Conservation (phyloP, 192 early-diverging fungal genomes). For the Linnemannia zychae region DNA sequence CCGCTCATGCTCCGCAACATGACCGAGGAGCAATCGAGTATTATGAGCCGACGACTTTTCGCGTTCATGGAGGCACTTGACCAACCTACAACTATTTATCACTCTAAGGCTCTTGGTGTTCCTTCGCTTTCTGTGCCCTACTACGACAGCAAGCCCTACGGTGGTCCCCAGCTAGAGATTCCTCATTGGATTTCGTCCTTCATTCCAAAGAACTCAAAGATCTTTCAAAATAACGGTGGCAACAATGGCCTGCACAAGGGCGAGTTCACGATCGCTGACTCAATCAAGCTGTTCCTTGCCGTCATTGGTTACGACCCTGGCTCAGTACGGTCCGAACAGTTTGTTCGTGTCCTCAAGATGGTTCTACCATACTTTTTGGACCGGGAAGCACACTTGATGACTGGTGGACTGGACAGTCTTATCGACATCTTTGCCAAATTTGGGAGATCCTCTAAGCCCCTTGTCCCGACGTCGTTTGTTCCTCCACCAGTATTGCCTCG, state of each 20-base stretch:
- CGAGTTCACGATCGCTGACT: conserved; percentile 61
- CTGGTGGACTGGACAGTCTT: conserved; percentile 59
- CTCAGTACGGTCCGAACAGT: conserved; percentile 69
- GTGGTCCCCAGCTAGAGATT: conserved; percentile 47
- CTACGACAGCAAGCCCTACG: conserved; percentile 29
- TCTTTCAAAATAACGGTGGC: conserved; percentile 32
- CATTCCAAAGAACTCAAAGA: conserved; percentile 47
- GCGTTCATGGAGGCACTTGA: conserved; percentile 63
- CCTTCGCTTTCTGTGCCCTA: conserved; percentile 33
- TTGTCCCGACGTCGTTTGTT: conserved; percentile 33
- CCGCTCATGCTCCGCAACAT: conserved; percentile 62
- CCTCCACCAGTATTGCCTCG: conserved; percentile 35
- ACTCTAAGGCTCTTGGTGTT: conserved; percentile 53
- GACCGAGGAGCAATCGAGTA: conserved; percentile 47
- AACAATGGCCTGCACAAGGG: conserved; percentile 37
- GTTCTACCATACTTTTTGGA: conserved; percentile 57
- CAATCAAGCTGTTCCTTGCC: conserved; percentile 69
- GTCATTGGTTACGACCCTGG: conserved; percentile 71
- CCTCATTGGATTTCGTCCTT: conserved; percentile 49
- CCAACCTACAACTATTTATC: conserved; percentile 17
- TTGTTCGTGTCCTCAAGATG: conserved; percentile 61
- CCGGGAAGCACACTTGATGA: conserved; percentile 51
- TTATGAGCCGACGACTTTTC: conserved; percentile 61
- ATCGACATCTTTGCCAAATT: conserved; percentile 66
- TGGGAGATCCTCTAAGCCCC: conserved; percentile 60